Evolutionary conservation across 176 grass and related monocot species (phyloP).

Genomic region (Avena sativa): DNA sequence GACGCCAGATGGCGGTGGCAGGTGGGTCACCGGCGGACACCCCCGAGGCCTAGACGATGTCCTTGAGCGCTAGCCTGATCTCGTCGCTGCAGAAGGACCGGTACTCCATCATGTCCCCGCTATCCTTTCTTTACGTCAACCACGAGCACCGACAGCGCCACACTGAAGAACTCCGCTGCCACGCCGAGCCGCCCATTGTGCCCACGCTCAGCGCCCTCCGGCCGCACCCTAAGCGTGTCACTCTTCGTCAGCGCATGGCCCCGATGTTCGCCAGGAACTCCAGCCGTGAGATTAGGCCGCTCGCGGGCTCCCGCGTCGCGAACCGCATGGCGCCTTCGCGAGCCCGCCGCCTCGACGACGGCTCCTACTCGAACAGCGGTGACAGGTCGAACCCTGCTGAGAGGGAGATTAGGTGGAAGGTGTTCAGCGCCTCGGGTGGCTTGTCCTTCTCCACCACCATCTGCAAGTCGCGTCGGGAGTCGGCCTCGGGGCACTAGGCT

Average conservation of each 20-base stretch:
- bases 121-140: constrained; percentile 17
- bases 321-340: constrained; percentile 14
- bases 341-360: neutral
- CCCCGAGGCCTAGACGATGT: constrained; percentile 9
- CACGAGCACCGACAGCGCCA: neutral
- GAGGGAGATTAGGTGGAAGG: constrained; percentile 57
- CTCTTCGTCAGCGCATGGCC: constrained; percentile 51
- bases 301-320: constrained; percentile 20
- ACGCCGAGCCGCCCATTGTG: constrained; percentile 9
- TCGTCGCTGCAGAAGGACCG: constrained; percentile 23
- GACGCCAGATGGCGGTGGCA: constrained; percentile 9
- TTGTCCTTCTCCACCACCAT: constrained; percentile 23
- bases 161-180: constrained; percentile 18
- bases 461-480: too few relatives aligned
- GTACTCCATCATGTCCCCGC: constrained; percentile 15
- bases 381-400: constrained; percentile 59
- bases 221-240: neutral
- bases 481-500: too few relatives aligned
- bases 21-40: constrained; percentile 23
- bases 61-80: constrained; percentile 1
- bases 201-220: constrained; percentile 44
- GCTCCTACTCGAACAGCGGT: constrained; percentile 54
- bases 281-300: constrained; percentile 12
- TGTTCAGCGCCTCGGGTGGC: constrained; percentile 51
- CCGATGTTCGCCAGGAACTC: constrained; percentile 38